These are phyloP conservation scores for Coemansia sp. DNA, from an alignment of 192 early-diverging fungal species.

Conservation along the genomic window DNA sequence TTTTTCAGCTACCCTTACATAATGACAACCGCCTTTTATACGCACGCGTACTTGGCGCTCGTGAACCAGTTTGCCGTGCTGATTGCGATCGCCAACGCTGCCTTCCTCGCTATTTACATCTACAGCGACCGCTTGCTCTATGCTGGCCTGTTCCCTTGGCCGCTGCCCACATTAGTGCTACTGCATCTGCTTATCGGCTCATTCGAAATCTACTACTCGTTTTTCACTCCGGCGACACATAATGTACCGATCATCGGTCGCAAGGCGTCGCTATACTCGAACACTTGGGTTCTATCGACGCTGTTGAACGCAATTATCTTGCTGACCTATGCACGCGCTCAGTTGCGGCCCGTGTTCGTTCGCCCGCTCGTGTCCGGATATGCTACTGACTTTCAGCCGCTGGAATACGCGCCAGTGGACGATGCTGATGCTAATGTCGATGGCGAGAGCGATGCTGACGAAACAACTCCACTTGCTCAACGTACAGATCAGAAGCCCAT, in stretches of 20 bases:
- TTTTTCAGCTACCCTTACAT: too few species aligned
- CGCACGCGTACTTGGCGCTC: not conserved
- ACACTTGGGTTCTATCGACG: conserved; percentile 3
- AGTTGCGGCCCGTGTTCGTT: conserved; percentile 18
- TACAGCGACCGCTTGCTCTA: conserved; percentile 19
- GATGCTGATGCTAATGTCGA: not conserved
- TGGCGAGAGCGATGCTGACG: not conserved
- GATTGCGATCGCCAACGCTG: conserved; percentile 2
- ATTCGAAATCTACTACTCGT: conserved; percentile 27
- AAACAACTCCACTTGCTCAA: conserved; percentile 19
- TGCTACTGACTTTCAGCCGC: not conserved
- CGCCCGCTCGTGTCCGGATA: conserved; percentile 2
- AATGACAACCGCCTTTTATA: not conserved
- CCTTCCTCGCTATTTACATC: not conserved
- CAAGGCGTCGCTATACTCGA: conserved; percentile 18
- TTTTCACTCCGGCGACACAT: conserved; percentile 20
- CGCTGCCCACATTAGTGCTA: not conserved
- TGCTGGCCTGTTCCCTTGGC: conserved; percentile 23
- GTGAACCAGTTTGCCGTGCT: conserved; percentile 13
- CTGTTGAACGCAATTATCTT: not conserved
- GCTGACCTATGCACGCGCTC: conserved; percentile 2
- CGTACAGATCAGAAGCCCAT: conserved; percentile 9
- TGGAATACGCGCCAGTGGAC: not conserved
- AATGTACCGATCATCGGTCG: conserved; percentile 12
- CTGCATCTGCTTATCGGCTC: conserved; percentile 4